Percentiles rank a stretch among this genome's conserved stretches.
Evolutionary conservation across 352 stramenopile species (phyloP).

Genomic region (Phytophthora ohioensis): DNA sequence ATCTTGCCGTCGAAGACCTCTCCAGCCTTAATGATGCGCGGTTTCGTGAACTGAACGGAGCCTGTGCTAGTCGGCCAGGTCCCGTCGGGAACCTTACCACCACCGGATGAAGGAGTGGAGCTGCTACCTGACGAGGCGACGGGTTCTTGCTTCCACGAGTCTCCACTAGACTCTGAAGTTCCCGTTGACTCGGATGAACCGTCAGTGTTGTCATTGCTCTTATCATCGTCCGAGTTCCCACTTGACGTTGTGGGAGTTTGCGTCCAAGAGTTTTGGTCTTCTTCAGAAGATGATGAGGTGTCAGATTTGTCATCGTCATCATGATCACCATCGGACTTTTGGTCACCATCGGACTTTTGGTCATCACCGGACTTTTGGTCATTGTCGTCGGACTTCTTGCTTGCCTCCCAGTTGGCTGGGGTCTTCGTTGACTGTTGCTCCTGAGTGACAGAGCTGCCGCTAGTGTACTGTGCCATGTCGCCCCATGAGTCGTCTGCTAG

Average conservation of each 20-base stretch:
- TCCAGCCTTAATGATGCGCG: conserved; percentile 43
- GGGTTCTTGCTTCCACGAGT: conserved; percentile 8
- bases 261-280: conserved; percentile 2
- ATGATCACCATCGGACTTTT: conserved; percentile 17
- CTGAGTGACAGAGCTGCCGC: conserved; percentile 15
- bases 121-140: conserved; percentile 1
- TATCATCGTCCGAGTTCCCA: conserved; percentile 9
- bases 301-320: conserved; percentile 18
- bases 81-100: conserved; percentile 25
- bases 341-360: conserved; percentile 4
- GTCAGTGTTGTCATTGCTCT: conserved; percentile 2
- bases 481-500: conserved; percentile 29
- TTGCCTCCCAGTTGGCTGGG: conserved; percentile 10
- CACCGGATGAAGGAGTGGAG: conserved; percentile 22
- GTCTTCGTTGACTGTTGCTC: conserved; percentile 23
- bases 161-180: background rate
- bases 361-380: conserved; percentile 13
- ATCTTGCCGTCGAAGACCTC: conserved; percentile 40
- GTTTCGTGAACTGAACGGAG: conserved; percentile 19
- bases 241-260: background rate
- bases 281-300: conserved; percentile 8
- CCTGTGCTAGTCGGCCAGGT: conserved; percentile 15
- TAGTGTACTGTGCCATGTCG: conserved; percentile 23
- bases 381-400: conserved; percentile 19
- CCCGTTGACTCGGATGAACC: conserved; percentile 5